Evolutionary conservation across 2,329 filamentous ascomycete genomes (phyloP).

Genomic region (Penicillium fuscoglaucum): DNA sequence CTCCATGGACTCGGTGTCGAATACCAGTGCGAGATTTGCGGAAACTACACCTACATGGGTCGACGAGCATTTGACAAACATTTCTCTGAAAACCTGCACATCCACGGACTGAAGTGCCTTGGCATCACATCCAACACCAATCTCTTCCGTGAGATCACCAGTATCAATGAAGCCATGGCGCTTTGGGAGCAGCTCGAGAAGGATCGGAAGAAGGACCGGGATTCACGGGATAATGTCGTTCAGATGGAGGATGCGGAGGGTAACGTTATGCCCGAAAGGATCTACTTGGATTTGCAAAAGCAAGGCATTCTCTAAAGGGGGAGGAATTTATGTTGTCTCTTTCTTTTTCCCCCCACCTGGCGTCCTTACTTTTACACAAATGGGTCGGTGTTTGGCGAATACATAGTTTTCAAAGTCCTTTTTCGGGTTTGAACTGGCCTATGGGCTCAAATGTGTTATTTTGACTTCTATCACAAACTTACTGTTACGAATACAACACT

Average conservation of each 20-base stretch:
- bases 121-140: slow-evolving; percentile 83
- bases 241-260: slow-evolving; percentile 98
- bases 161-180: slow-evolving; percentile 82
- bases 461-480: background rate
- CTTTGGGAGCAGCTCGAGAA: slow-evolving; percentile 92
- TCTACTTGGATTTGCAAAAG: slow-evolving; percentile 92
- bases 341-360: background rate
- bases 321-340: background rate
- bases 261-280: slow-evolving; percentile 99
- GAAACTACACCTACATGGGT: slow-evolving; percentile 99
- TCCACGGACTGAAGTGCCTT: slow-evolving; percentile 89
- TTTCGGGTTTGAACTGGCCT: background rate
- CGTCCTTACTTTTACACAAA: slow-evolving; percentile 18
- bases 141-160: slow-evolving; percentile 90
- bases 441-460: background rate
- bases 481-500: background rate
- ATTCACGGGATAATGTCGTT: slow-evolving; percentile 78
- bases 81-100: slow-evolving; percentile 90
- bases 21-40: slow-evolving; percentile 93
- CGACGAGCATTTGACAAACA: slow-evolving; percentile 96
- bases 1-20: slow-evolving; percentile 93
- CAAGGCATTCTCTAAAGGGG: slow-evolving; percentile 71
- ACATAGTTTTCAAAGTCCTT: background rate
- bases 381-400: slow-evolving; percentile 37
- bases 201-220: slow-evolving; percentile 75